phyloP scores from a whole-genome alignment of 2,329 filamentous ascomycete species.

The Lasiodiplodia citricola region DNA sequence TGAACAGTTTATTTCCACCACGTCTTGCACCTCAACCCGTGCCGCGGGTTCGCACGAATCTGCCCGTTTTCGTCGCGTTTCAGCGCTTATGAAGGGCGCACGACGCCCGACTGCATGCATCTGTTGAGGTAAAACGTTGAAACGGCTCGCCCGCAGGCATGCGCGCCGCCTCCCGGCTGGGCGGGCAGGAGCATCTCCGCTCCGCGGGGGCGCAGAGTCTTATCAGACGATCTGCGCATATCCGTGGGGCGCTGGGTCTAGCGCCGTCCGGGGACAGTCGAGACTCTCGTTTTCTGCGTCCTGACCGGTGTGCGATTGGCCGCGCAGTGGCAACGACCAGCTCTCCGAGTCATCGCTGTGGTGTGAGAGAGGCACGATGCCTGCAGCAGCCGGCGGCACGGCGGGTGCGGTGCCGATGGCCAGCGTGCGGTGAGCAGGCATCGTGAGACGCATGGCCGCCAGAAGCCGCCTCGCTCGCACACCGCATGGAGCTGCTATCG shows the following conservation, averaged over 20 bases:
- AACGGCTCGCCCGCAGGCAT: not conserved
- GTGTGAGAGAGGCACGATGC: constrained; percentile 7
- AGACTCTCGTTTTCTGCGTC: constrained; percentile 1
- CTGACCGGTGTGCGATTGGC: constrained; percentile 13
- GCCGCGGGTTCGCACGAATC: not conserved
- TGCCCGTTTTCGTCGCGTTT: constrained; percentile 3
- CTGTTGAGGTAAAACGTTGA: constrained; percentile 19
- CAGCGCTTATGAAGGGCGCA: constrained; percentile 5
- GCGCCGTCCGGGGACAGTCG: constrained; percentile 13
- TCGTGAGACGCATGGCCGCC: not conserved
- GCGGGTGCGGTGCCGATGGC: constrained; percentile 1
- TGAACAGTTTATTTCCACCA: not conserved
- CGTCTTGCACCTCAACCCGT: not conserved
- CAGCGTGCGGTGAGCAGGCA: constrained; percentile 19
- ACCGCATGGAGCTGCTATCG: constrained; percentile 4
- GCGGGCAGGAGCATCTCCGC: constrained; percentile 10
- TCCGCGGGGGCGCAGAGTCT: constrained; percentile 7
- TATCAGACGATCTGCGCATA: constrained; percentile 21
- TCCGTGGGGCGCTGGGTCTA: constrained; percentile 19
- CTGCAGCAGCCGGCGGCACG: not conserved
- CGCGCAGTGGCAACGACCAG: not conserved
- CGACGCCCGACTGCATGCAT: not conserved
- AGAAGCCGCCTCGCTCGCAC: not conserved
- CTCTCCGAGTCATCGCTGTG: constrained; percentile 10
- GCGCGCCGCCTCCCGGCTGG: constrained; percentile 6